These are phyloP conservation scores for Hypomyces rosellus DNA, from an alignment of 2,329 filamentous ascomycete genomes.

Conservation along the genomic window DNA sequence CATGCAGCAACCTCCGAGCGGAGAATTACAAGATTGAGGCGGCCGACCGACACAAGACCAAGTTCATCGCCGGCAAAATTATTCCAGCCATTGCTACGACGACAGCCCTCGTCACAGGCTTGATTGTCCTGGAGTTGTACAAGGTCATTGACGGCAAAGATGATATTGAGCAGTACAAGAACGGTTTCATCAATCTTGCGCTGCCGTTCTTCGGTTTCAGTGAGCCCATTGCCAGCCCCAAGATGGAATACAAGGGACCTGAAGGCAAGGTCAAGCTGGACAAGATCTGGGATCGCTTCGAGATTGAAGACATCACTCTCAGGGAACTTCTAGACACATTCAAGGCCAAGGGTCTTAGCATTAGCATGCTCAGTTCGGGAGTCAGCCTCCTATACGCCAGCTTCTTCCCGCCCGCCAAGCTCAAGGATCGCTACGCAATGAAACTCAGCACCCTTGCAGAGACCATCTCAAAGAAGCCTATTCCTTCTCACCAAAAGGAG, in stretches of 20 bases:
- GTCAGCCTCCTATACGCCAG: constrained; percentile 90
- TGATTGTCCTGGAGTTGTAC: constrained; percentile 89
- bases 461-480: constrained; percentile 82
- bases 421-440: constrained; percentile 74
- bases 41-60: constrained; percentile 94
- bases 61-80: constrained; percentile 99
- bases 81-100: constrained; percentile 98
- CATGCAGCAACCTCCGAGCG: constrained; percentile 90
- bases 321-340: constrained; percentile 79
- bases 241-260: constrained; percentile 79
- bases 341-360: constrained; percentile 68
- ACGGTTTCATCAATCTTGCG: constrained; percentile 94
- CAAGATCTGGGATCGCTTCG: constrained; percentile 97
- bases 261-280: constrained; percentile 78
- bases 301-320: constrained; percentile 79
- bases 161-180: constrained; percentile 99
- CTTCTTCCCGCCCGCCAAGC: constrained; percentile 75
- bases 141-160: constrained; percentile 94
- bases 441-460: constrained; percentile 87
- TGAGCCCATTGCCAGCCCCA: constrained; percentile 89
- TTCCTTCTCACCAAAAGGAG: constrained; percentile 88
- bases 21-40: constrained; percentile 96
- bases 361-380: constrained; percentile 95
- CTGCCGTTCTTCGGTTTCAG: constrained; percentile 98
- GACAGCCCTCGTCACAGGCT: constrained; percentile 87